Conservation (phyloP, 108 stramenopile species). For the Fragilariopsis cylindrus region DNA sequence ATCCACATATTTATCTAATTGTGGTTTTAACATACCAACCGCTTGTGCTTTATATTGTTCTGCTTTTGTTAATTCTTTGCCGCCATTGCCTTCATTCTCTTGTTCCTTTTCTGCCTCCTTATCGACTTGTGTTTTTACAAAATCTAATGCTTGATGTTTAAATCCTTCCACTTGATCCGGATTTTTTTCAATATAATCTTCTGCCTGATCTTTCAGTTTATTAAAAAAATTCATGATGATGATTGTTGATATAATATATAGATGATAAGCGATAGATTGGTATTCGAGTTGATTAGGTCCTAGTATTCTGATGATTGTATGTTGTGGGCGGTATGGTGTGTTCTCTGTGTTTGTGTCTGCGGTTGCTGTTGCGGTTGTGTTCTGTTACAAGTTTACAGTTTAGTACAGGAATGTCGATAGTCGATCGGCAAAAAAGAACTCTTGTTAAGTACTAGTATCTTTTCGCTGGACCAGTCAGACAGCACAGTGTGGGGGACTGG, state of each 20-base stretch:
- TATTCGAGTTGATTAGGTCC: no score
- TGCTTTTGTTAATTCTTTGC: not conserved
- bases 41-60: not conserved
- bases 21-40: not conserved
- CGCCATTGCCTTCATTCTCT: not conserved
- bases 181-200: not conserved
- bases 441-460: no score
- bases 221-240: not conserved
- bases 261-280: no score
- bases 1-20: not conserved
- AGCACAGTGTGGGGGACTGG: no score
- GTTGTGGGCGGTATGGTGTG: no score
- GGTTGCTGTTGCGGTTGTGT: no score
- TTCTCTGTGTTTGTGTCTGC: no score
- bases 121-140: not conserved
- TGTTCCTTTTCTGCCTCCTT: not conserved
- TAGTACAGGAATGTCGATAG: no score
- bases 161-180: not conserved
- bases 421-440: no score
- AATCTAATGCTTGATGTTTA: not conserved
- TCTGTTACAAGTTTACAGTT: no score
- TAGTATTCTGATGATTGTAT: no score
- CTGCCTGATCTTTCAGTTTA: not conserved
- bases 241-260: not conserved
- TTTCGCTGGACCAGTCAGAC: no score